Conservation (phyloP, 164 flowering plant genomes). For the Liriodendron chinense region DNA sequence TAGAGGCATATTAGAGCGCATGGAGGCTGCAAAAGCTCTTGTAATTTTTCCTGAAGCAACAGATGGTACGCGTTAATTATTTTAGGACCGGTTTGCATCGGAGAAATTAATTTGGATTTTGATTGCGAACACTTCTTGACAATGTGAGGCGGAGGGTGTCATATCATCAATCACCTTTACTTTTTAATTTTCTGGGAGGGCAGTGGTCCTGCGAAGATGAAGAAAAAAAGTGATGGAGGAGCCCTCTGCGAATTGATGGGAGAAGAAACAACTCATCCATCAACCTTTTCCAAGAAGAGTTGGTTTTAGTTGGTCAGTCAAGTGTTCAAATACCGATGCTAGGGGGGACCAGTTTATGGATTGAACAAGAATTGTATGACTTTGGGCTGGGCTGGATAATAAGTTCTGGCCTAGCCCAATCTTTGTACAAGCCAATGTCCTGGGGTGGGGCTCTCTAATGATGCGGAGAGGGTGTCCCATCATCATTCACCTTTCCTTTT, state of each 20-base stretch:
- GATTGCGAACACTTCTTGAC: neutral
- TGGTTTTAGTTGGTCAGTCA: neutral
- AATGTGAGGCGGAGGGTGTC: neutral
- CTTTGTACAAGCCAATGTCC: no score
- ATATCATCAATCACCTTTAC: neutral
- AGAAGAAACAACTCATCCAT: neutral
- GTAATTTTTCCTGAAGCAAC: constrained; percentile 19
- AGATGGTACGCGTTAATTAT: constrained; percentile 11
- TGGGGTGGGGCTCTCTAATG: no score
- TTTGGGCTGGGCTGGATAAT: no score
- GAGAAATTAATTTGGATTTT: neutral
- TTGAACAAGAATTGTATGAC: no score
- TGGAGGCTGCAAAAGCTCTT: constrained; percentile 23
- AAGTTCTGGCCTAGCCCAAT: no score
- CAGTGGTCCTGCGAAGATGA: no score
- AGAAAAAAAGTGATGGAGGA: no score
- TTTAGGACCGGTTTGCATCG: neutral
- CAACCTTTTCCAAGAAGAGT: neutral
- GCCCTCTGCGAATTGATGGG: neutral
- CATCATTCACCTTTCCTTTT: neutral
- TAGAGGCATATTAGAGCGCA: constrained; percentile 22
- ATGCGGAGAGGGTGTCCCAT: neutral
- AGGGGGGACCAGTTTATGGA: neutral
- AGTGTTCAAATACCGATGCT: neutral
- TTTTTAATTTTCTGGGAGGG: no score